Conservation (phyloP, 371 early-diverging fungal species). For the Funneliformis caledonium region DNA sequence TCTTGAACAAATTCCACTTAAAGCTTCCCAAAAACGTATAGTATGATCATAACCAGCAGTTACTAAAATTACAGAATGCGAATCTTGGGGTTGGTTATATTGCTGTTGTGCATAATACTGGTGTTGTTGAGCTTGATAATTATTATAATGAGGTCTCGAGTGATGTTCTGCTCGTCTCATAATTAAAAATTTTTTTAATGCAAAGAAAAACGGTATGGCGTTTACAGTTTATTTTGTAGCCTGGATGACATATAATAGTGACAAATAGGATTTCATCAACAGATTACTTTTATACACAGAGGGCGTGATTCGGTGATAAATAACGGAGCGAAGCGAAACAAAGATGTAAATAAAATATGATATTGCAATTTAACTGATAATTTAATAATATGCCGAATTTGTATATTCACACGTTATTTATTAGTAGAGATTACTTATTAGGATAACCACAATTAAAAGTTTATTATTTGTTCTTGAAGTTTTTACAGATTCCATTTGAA, state of each 20-base stretch:
- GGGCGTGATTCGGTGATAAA: too few relatives aligned
- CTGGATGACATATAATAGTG: neutral
- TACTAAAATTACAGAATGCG: constrained; percentile 86
- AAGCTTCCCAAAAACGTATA: constrained; percentile 97
- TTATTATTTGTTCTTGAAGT: too few relatives aligned
- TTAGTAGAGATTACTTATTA: too few relatives aligned
- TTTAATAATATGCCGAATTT: too few relatives aligned
- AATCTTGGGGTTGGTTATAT: constrained; percentile 56
- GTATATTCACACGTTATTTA: too few relatives aligned
- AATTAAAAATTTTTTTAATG: neutral
- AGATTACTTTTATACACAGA: too few relatives aligned
- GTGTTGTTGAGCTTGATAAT: constrained; percentile 28
- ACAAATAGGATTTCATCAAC: neutral
- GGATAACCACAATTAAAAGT: too few relatives aligned
- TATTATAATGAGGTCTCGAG: constrained; percentile 29
- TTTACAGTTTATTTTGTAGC: neutral
- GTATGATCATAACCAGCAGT: constrained; percentile 97
- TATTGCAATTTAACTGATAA: too few relatives aligned
- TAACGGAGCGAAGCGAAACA: too few relatives aligned
- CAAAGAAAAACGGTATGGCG: neutral
- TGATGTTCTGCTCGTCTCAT: constrained; percentile 30
- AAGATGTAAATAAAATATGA: too few relatives aligned
- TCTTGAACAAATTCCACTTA: constrained; percentile 90
- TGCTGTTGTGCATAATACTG: constrained; percentile 45
- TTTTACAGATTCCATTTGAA: too few relatives aligned